A percentile compares a stretch with the other conserved stretches of the same genome.
phyloP scores from a whole-genome alignment of 2,329 filamentous ascomycete species.

The Calycina herbarum region DNA sequence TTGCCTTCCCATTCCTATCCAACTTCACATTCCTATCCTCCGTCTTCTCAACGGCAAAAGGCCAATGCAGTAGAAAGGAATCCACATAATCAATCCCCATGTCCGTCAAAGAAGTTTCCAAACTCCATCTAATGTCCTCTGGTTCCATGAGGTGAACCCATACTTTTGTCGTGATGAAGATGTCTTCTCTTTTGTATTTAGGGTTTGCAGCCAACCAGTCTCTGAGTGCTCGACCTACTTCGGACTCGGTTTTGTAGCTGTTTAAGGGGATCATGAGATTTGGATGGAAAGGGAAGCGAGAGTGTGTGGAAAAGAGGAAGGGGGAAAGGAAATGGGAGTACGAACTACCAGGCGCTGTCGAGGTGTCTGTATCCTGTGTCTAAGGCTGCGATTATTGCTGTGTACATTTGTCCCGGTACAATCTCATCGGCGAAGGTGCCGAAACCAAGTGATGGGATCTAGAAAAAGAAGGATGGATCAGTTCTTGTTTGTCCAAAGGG shows the following conservation, averaged over 20 bases:
- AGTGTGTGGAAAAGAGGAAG: background rate
- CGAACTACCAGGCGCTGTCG: conserved; percentile 67
- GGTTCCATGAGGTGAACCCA: conserved; percentile 64
- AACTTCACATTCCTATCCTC: conserved; percentile 61
- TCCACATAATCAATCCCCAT: conserved; percentile 80
- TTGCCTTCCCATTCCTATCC: conserved; percentile 52
- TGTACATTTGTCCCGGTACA: conserved; percentile 45
- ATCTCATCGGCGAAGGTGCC: conserved; percentile 38
- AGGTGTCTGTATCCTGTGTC: conserved; percentile 65
- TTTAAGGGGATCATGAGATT: background rate
- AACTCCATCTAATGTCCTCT: conserved; percentile 63
- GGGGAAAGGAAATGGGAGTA: conserved; percentile 7
- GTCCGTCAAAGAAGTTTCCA: conserved; percentile 70
- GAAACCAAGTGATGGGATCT: conserved; percentile 46
- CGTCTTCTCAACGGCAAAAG: conserved; percentile 73
- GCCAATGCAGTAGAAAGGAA: conserved; percentile 82
- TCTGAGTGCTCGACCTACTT: conserved; percentile 75
- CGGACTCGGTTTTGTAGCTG: conserved; percentile 73
- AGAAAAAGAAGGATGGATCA: background rate
- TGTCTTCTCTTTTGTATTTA: conserved; percentile 55
- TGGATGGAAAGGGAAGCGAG: conserved; percentile 33
- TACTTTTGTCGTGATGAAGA: conserved; percentile 35
- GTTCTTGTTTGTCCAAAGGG: background rate
- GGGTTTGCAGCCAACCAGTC: conserved; percentile 61
- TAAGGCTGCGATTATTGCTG: conserved; percentile 58